Base-by-base conservation (phyloP, 495 filamentous ascomycete genomes). In the Schizothecium vesticola region DNA sequence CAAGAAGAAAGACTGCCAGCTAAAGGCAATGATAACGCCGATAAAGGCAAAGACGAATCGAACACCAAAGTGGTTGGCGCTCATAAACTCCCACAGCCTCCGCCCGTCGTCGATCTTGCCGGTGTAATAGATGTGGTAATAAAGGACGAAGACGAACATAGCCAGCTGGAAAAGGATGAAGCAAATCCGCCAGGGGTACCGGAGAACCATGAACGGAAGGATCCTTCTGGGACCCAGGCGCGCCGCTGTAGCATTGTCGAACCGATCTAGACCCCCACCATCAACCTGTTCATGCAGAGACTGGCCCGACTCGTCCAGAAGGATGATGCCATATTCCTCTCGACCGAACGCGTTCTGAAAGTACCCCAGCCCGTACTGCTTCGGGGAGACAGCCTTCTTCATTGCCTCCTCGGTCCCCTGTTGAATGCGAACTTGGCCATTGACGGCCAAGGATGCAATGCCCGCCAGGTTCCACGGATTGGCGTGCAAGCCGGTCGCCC, bases 381-480 rank as follows among this genome's bases (percentile, higher is more conserved):
- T 76, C 28, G 68, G 55, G 10, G 61, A 64, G 19, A 78, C 56
- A 0, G 67, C 69, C 25, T 33, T 61, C 31, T 51, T 56, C 66
- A 79, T 73, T 0, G 33, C 63, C 19, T 10, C n/a, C 64, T 73
- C 71, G 61, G 64, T 66, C 26, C 61, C 65, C 58, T 74, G 71
- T n/a, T 56, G 56, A 12, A 76, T 69, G 28, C 73, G 68, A 6
- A 76, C 55, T 26, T 62, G 43, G 9, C 59, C 19, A 23, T 68
- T 71, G 16, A 71, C 56, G 9, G 69, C 71, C 56, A 80, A 56
- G 8, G 75, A 73, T 7, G 76, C 76, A 7, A 77, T 73, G 13
- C 78, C 75, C 2, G 75, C 77, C 7, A 80, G 61, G 24, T 64
- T 76, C 78, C 78, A 80, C 16, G 78, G 78, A 23, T 79, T 75